Base-by-base conservation (phyloP, 2,329 filamentous ascomycete species). In the Beauveria medogensis region DNA sequence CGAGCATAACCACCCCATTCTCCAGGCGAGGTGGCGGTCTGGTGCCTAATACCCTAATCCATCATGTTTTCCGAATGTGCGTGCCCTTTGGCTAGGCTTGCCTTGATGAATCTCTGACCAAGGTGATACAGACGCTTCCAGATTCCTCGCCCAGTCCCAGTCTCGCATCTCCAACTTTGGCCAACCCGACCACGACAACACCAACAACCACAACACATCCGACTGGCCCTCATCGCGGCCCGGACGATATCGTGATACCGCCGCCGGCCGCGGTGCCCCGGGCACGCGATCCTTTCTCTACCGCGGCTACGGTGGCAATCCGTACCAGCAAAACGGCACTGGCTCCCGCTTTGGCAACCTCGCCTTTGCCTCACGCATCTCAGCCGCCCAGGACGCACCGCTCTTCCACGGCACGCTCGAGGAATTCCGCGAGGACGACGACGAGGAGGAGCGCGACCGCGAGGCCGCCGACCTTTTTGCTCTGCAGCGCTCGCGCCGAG, bases 391-490 rank as follows among this genome's bases (percentile, higher is more conserved):
- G 62, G 90, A 92, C 66, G 92, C 93, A 10, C 94, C 94, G 60
- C 80, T 99, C n/a, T 97, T 99, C 73, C 92, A 94, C 74, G 96
- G 91, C 69, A 87, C 90, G 5, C 84, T 92, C 18, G 92, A 96
- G 72, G 91, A 95, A 70, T 94, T 95, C 65, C 86, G 89, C 64
- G 92, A 97, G 74, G 91, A 95, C 70, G 92, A 97, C 65, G 93
- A 97, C 64, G 92, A 94, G 71, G 89, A 91, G 68, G 92, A 96
- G 74, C 87, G 91, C 68, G 90, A 95, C 68, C 81, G 92, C 59
- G 93, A 97, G 70, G 90, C 93, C 40, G 92, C 92, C n/a, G 94
- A 97, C 74, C 87, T 94, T 66, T 95, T 92, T 74, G 93, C 93
- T 6, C 78, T 99, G 61, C 92, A 97, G 73, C 84, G 89, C 67